Conservation (phyloP, 805 yeast genomes). For the Brettanomyces nanus region DNA sequence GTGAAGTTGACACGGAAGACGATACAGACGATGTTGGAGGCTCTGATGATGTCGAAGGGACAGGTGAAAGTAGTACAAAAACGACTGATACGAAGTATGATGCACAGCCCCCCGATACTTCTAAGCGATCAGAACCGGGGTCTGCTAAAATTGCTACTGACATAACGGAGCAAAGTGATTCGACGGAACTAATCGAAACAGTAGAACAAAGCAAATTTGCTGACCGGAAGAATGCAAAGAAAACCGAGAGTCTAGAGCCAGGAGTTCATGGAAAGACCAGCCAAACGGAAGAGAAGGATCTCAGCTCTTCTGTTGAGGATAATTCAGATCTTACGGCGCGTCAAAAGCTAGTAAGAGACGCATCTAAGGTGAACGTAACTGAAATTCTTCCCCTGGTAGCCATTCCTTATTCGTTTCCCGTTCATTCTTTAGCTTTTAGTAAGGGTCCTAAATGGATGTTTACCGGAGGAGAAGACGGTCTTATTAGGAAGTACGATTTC, state of each 20-base stretch:
- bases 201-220: conserved; percentile 4
- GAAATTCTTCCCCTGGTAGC: conserved; percentile 84
- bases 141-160: too few relatives aligned
- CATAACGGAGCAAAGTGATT: too few relatives aligned
- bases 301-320: neutral
- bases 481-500: conserved; percentile 82
- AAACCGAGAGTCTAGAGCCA: neutral
- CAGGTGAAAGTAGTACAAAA: neutral
- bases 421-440: conserved; percentile 70
- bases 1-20: conserved; percentile 1
- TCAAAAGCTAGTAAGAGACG: conserved; percentile 29
- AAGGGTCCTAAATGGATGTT: conserved; percentile 80
- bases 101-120: too few relatives aligned
- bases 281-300: neutral
- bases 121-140: too few relatives aligned
- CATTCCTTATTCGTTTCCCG: conserved; percentile 70
- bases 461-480: conserved; percentile 96
- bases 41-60: neutral
- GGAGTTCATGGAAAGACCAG: neutral
- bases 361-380: conserved; percentile 44
- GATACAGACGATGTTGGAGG: too few relatives aligned
- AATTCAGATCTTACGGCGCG: conserved; percentile 5
- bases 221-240: neutral
- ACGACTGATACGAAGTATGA: conserved; percentile 2
- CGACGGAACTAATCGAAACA: conserved; percentile 1